Base-by-base conservation (phyloP, 1,284 basidiomycete genomes). In the Ustilago cynodontis region DNA sequence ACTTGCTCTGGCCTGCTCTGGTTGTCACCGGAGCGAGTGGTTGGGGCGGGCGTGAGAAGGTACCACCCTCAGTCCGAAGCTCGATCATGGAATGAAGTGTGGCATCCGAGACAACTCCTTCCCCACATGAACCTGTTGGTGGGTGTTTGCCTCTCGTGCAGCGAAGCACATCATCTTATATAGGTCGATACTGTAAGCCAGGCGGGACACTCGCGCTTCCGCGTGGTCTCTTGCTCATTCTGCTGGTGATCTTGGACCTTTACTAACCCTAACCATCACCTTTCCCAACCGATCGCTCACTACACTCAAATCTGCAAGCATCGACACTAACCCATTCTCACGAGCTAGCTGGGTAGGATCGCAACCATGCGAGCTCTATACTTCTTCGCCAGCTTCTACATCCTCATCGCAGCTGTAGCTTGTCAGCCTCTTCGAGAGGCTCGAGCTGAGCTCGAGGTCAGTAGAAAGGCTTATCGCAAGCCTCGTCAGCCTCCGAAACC, bases 381-480 rank as follows among this genome's bases (percentile, higher is more conserved):
- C 37, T 37, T 66, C 18, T 59, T 63, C 22, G 64, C 47, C 5
- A 22, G 37, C 3, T 22, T 37, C 26, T 72, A 72, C 49, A 29
- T 72, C 18, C 53, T 72, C 22, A 56, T 67, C 18, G 55, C 70
- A 1, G 64, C 60, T 0, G 70, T 67, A 6, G 64, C 64, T 0
- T 59, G 70, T 24, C 70, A 64, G 60, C 70, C 70, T 24, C 64
- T 72, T 26, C 64, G 64, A n/a, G 52, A 72, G n/a, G 70, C 60
- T 35, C 39, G 24, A 20, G 31, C 29, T 1, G 64, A 72, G 39
- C 50, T 64, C 41, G 56, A 66, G 51, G 50, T 59, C 52, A 62
- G 68, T 59, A 65, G 28, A 20, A 61, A 33, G 9, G 31, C 39
- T 31, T 49, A 35, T 49, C 69, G 47, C 51, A 59, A 52, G 47